A percentile compares a stretch with the other conserved stretches of the same genome.
Conservation (phyloP, 352 stramenopile genomes). For the Phytopythium helicoides region DNA sequence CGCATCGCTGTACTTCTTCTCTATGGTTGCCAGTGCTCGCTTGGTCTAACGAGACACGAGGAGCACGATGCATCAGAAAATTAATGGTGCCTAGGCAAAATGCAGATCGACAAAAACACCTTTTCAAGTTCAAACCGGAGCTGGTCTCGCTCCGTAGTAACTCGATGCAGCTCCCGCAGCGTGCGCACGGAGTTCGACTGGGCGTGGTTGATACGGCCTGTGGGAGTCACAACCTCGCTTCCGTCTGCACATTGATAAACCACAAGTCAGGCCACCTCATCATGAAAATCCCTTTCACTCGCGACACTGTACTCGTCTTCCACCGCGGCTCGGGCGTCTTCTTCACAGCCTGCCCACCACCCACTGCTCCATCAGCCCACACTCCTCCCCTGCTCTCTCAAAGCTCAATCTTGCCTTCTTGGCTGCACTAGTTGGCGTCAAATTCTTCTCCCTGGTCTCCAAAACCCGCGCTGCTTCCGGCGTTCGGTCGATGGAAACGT, state of each 20-base stretch:
- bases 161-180: conserved; percentile 56
- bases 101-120: too few relatives aligned
- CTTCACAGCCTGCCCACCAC: too few relatives aligned
- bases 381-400: too few relatives aligned
- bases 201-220: conserved; percentile 7
- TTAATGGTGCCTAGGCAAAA: not conserved
- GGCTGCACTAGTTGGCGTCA: too few relatives aligned
- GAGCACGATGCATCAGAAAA: not conserved
- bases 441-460: too few relatives aligned
- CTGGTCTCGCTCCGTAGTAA: conserved; percentile 73
- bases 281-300: too few relatives aligned
- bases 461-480: too few relatives aligned
- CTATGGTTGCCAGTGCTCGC: conserved; percentile 25
- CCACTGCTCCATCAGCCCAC: too few relatives aligned
- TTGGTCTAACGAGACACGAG: conserved; percentile 29
- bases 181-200: conserved; percentile 22
- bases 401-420: too few relatives aligned
- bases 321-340: too few relatives aligned
- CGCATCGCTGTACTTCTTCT: conserved; percentile 54
- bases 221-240: conserved; percentile 21
- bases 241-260: conserved; percentile 3
- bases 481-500: not conserved
- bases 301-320: too few relatives aligned
- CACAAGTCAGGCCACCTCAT: not conserved
- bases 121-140: conserved; percentile 74